Evolutionary conservation across 441 rosid species (phyloP).

Genomic region (Mallotus japonicus): DNA sequence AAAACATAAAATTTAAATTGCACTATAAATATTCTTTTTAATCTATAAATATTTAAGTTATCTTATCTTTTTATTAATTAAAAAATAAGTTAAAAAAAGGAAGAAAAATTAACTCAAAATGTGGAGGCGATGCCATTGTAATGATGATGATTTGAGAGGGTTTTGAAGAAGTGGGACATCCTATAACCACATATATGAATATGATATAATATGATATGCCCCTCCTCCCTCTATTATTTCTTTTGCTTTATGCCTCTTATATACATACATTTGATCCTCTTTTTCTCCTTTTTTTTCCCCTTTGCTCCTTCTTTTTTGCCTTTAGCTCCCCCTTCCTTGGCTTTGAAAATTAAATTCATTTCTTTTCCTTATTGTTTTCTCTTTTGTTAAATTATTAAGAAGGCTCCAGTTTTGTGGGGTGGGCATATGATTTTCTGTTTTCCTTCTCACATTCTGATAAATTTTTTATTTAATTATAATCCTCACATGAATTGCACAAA

Average conservation of each 20-base stretch:
- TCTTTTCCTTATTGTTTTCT: not conserved
- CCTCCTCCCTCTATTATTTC: not conserved
- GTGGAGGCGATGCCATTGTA: conserved; percentile 7
- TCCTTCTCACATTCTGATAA: not conserved
- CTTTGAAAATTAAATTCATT: conserved; percentile 12
- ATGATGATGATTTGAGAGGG: conserved; percentile 33
- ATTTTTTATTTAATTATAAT: no score
- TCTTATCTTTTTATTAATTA: no score
- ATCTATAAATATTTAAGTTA: no score
- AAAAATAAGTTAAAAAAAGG: not conserved
- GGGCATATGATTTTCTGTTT: not conserved
- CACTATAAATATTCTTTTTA: no score
- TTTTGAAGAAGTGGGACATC: conserved; percentile 17
- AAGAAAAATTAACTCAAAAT: not conserved
- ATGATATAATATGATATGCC: not conserved
- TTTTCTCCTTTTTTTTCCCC: not conserved
- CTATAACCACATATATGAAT: no score
- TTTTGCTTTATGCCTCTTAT: conserved; percentile 21
- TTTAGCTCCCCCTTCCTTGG: not conserved
- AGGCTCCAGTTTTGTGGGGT: no score
- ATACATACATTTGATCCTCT: no score
- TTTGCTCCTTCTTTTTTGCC: not conserved
- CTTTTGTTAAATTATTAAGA: no score
- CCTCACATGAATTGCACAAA: no score
- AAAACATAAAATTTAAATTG: no score